phyloP scores from a whole-genome alignment of 345 rosid genomes.

The Tarenaya hassleriana region DNA sequence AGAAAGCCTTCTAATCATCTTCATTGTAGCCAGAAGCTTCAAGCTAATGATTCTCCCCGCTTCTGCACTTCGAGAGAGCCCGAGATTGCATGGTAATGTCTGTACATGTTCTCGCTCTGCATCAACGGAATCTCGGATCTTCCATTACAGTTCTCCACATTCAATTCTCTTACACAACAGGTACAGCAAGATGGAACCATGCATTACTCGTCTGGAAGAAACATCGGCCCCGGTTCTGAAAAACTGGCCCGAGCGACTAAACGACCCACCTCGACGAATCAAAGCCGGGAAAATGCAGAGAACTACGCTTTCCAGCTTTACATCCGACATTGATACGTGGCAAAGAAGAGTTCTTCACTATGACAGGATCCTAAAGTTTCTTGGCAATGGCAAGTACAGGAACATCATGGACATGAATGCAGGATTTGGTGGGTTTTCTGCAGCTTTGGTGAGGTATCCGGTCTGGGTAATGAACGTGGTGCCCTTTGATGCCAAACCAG shows the following conservation, averaged over 20 bases:
- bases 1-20: slow-evolving; percentile 56
- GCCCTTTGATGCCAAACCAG: slow-evolving; percentile 35
- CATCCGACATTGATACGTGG: slow-evolving; percentile 43
- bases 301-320: slow-evolving; percentile 27
- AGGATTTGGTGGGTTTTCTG: slow-evolving; percentile 73
- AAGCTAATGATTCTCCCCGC: slow-evolving; percentile 28
- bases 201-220: slow-evolving; percentile 49
- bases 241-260: slow-evolving; percentile 51
- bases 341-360: slow-evolving; percentile 37
- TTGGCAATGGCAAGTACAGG: slow-evolving; percentile 38
- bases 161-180: slow-evolving; percentile 25
- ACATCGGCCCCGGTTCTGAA: too few species aligned
- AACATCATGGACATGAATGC: slow-evolving; percentile 64
- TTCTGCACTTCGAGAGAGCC: slow-evolving; percentile 37
- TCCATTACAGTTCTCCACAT: too few species aligned
- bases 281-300: slow-evolving; percentile 29
- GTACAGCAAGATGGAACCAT: slow-evolving; percentile 49
- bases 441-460: slow-evolving; percentile 44
- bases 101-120: slow-evolving; percentile 18
- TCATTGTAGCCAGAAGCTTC: slow-evolving; percentile 37
- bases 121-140: slow-evolving; percentile 13
- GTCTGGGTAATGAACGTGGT: slow-evolving; percentile 77
- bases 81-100: slow-evolving; percentile 58
- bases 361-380: slow-evolving; percentile 35
- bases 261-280: slow-evolving; percentile 35